These are phyloP conservation scores for Zostera marina DNA, from an alignment of 116 monocot genomes.

Conservation along the genomic window DNA sequence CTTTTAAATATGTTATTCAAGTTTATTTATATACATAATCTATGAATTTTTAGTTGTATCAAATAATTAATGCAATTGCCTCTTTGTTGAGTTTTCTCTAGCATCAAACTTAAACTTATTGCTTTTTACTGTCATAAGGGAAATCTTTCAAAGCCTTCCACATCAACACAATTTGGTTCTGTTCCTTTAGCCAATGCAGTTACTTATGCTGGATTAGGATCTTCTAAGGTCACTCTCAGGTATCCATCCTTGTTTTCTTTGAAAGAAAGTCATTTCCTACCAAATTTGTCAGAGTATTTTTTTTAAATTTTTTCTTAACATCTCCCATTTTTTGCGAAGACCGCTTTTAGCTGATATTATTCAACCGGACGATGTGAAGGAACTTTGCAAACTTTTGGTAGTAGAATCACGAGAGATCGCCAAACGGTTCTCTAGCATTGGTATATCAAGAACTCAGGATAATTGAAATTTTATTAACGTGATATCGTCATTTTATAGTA, in stretches of 20 bases:
- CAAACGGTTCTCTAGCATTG: constrained; percentile 42
- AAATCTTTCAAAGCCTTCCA: constrained; percentile 23
- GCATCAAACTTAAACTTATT: not conserved
- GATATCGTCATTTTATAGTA: no score
- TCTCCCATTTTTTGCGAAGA: constrained; percentile 18
- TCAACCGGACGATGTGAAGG: constrained; percentile 65
- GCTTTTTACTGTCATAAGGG: constrained; percentile 11
- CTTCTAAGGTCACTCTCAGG: constrained; percentile 55
- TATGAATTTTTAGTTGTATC: no score
- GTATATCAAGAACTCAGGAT: constrained; percentile 24
- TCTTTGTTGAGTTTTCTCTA: no score
- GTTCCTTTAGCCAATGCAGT: constrained; percentile 17
- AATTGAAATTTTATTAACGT: not conserved
- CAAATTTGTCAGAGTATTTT: not conserved
- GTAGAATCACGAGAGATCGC: constrained; percentile 46
- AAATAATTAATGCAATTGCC: no score
- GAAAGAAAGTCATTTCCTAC: not conserved
- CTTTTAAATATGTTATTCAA: no score
- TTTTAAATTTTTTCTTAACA: not conserved
- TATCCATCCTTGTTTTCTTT: constrained; percentile 4
- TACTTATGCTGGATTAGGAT: constrained; percentile 16
- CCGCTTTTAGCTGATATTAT: constrained; percentile 74
- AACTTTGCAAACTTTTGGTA: constrained; percentile 79
- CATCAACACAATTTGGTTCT: constrained; percentile 19
- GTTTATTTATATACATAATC: no score